Evolutionary conservation across 495 filamentous ascomycete species (phyloP), one percentile per base, ranked within the genome.

Genomic region (Hypoxylon cercidicola): DNA sequence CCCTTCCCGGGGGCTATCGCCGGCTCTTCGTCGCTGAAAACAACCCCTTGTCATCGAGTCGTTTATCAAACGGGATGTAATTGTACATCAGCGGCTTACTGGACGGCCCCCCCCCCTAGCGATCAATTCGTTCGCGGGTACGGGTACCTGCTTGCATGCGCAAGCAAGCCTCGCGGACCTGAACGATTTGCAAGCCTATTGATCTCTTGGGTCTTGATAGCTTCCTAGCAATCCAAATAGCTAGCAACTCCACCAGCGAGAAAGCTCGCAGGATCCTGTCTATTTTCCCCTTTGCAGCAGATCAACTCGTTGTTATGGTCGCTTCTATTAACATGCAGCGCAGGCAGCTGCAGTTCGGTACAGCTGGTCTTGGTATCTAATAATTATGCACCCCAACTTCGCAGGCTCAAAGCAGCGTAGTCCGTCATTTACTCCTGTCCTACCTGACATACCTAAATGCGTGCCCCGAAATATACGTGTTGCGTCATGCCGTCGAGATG

Each of bases 71-170:
- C 48, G 37, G 37, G 12, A 40, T 40, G 37, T 57, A 49, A 25
- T 39, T 25, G 1, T 52, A 45, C 54, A 58, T 49, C 55, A 37
- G 60, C 52, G 48, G 62, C 62, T 56, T 57, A 65, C 52, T 62
- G 52, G 41, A 51, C 47, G 40, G 21, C 12, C 34, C 55, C 44
- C 55, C 40, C 40, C 37, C 20, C 45, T 37, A 60, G 57, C 57
- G 61, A 69, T 52, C 60, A 56, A 55, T 63, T 60, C 60, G 54
- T 52, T 64, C 55, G 60, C 65, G 65, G 65, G 65, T 64, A 68
- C 65, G 65, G 65, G 65, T 68, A 68, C 65, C 65, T 68, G 65
- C 65, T 64, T 68, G 60, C 60, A 68, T 62, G 65, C 60, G 65
- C 49, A 45, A 68, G 44, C 58, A 45, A 68, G 44, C 58, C 41